Base-by-base conservation (phyloP, 2,329 filamentous ascomycete genomes). In the Capronia americana region DNA sequence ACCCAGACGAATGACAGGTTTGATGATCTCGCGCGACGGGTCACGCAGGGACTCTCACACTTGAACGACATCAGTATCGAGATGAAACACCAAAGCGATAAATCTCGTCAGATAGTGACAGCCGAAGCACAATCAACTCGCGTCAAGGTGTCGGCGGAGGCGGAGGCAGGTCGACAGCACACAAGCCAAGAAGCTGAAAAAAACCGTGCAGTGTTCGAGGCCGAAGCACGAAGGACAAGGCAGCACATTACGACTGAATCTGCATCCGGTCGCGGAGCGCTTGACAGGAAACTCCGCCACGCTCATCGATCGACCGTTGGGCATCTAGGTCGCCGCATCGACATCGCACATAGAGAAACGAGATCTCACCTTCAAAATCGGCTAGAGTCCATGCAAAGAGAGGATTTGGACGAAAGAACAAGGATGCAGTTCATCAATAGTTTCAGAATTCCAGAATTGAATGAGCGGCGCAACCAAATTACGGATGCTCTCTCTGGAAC, bases 381-480 rank as follows among this genome's bases (percentile, higher is more conserved):
- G 24, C 20, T 50, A 23, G 46, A 23, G 10, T 50, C 24, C 46
- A 23, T 23, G 46, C 46, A 24, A 50, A 23, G n/a, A 20, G 8
- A 24, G 20, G 20, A 24, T 50, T 12, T 26, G 7, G 46, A 50
- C 46, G 46, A 50, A 20, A 26, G 7, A n/a, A 24, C 5, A 26
- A 50, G 20, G 20, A 24, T 14, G 12, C n/a, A 14, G 2, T 50
- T 50, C 46, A 50, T 50, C 46, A 26, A 50, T 20, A 50, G 46
- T 26, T 50, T 50, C 46, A 23, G n/a, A 24, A 11, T 50, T 50
- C 24, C 20, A 23, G 46, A 26, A 26, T 20, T 50, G 46, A 50
- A 50, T 50, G 46, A 50, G 46, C 46, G 46, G 20, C 46, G 46
- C 7, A n/a, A 50, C 46, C 46, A 50, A 26, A 50, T 50, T 5